Percentiles rank a stretch among this genome's conserved stretches.
Conservation (phyloP, 345 rosid genomes). For the Psidium friedrichsthalianum region DNA sequence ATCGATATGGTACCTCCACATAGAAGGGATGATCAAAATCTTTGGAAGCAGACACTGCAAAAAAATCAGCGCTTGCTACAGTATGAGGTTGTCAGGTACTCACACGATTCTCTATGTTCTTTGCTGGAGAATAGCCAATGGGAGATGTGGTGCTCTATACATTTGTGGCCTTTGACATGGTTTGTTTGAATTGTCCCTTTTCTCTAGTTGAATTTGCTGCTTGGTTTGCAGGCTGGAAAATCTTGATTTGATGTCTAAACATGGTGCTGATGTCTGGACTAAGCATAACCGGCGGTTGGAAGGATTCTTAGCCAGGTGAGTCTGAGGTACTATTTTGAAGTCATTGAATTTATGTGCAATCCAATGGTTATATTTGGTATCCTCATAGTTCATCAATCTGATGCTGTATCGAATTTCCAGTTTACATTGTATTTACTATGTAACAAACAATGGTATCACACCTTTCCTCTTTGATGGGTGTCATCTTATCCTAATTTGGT, state of each 20-base stretch:
- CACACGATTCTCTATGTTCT: neutral
- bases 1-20: slow-evolving; percentile 48
- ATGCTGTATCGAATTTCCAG: neutral
- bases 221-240: slow-evolving; percentile 66
- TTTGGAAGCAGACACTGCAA: slow-evolving; percentile 82
- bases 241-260: slow-evolving; percentile 74
- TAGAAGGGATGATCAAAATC: slow-evolving; percentile 71
- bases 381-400: neutral
- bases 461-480: neutral
- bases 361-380: neutral
- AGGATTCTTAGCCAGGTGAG: slow-evolving; percentile 60
- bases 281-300: slow-evolving; percentile 65
- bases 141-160: neutral
- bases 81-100: slow-evolving; percentile 72
- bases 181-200: neutral
- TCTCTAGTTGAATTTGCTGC: neutral
- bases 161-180: neutral
- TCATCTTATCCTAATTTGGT: neutral
- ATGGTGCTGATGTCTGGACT: slow-evolving; percentile 76
- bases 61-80: slow-evolving; percentile 73
- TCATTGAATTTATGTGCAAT: neutral
- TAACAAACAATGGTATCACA: neutral
- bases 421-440: neutral
- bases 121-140: neutral
- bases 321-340: neutral